These are phyloP conservation scores for Fusarium tjaetaba DNA, from an alignment of 2,329 filamentous ascomycete species.

Conservation along the genomic window DNA sequence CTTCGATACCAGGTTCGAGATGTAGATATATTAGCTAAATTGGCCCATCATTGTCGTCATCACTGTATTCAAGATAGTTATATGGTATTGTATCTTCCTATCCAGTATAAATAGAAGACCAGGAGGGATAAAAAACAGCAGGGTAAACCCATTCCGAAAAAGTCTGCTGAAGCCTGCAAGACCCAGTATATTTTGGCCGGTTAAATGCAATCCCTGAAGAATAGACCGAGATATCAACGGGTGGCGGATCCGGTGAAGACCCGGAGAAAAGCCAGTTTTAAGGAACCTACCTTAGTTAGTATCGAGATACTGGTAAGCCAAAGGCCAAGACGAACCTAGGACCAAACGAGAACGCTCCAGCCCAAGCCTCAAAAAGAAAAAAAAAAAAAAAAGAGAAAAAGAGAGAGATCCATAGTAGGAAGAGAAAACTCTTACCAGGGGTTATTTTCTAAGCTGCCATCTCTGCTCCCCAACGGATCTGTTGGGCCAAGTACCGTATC, in stretches of 20 bases:
- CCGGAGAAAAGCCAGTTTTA: slow-evolving; percentile 22
- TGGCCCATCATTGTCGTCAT: slow-evolving; percentile 14
- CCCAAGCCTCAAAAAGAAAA: slow-evolving; percentile 13
- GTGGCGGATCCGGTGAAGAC: slow-evolving; percentile 38
- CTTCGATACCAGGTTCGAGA: background rate
- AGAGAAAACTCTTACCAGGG: slow-evolving; percentile 1
- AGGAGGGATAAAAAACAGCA: background rate
- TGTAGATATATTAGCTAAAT: background rate
- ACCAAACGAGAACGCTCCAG: slow-evolving; percentile 33
- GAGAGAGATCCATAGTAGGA: background rate
- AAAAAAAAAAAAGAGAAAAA: background rate
- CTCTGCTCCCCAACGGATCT: background rate
- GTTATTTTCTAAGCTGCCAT: slow-evolving; percentile 2
- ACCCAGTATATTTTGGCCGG: slow-evolving; percentile 28
- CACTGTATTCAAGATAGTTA: background rate
- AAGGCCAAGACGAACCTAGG: slow-evolving; percentile 17
- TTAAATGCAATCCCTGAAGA: slow-evolving; percentile 38
- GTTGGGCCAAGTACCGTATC: background rate
- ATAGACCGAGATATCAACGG: slow-evolving; percentile 42
- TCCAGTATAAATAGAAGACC: background rate
- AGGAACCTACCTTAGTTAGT: background rate
- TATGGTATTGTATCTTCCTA: background rate
- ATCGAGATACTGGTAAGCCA: background rate
- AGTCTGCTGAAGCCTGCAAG: slow-evolving; percentile 24
- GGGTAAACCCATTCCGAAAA: background rate